A percentile compares a stretch with the other conserved stretches of the same genome.
Evolutionary conservation across 495 filamentous ascomycete species (phyloP).

Genomic region (Aspergillus conjunctus): DNA sequence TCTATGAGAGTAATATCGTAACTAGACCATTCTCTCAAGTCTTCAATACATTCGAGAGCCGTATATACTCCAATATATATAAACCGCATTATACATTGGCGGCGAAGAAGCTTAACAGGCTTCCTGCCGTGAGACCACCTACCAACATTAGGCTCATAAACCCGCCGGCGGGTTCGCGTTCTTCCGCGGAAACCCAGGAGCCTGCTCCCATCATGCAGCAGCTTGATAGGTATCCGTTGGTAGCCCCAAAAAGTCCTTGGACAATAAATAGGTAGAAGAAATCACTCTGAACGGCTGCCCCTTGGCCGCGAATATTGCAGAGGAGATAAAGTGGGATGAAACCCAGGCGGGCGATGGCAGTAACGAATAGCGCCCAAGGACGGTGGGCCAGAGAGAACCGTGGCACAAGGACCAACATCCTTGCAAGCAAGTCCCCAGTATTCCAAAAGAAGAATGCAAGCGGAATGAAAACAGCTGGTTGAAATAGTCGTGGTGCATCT

Average conservation of each 20-base stretch:
- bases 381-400: conserved; percentile 59
- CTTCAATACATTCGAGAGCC: not conserved
- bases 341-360: conserved; percentile 60
- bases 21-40: not conserved
- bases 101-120: conserved; percentile 82
- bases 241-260: conserved; percentile 79
- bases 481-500: conserved; percentile 61
- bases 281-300: conserved; percentile 74
- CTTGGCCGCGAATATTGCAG: conserved; percentile 76
- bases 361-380: conserved; percentile 63
- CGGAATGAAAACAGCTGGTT: conserved; percentile 79
- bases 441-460: conserved; percentile 95
- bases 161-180: conserved; percentile 84
- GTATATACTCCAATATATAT: not conserved
- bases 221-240: conserved; percentile 83
- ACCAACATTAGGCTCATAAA: conserved; percentile 94
- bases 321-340: conserved; percentile 88
- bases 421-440: conserved; percentile 76
- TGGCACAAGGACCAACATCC: conserved; percentile 68
- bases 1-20: not conserved
- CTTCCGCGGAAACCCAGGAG: conserved; percentile 73
- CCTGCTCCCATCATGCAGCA: conserved; percentile 89
- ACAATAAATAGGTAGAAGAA: conserved; percentile 84
- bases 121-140: conserved; percentile 78
- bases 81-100: conserved; percentile 38